A percentile compares a stretch with the other conserved stretches of the same genome.
phyloP scores from a whole-genome alignment of 257 asterid species.

The Solanum chilense region DNA sequence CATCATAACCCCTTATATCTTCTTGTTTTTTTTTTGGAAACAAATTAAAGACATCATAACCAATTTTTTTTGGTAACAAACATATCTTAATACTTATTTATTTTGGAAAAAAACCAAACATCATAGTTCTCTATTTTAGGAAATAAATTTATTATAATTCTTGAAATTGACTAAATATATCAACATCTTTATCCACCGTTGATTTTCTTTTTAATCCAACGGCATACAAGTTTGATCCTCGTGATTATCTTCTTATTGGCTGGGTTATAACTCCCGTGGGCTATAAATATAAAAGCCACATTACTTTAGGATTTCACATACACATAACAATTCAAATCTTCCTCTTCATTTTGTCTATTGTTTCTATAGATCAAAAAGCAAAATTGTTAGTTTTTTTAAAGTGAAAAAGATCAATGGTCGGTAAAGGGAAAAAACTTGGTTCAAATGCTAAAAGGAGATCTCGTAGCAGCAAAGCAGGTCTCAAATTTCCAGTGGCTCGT shows the following conservation, averaged over 20 bases:
- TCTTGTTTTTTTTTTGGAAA: too few relatives aligned
- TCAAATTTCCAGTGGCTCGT: not conserved
- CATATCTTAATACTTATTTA: too few relatives aligned
- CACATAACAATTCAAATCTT: not conserved
- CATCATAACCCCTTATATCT: too few relatives aligned
- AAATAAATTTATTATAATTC: not conserved
- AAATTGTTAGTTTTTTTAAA: not conserved
- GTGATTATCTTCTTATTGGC: constrained; percentile 18
- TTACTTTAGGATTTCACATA: not conserved
- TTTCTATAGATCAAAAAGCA: too few relatives aligned
- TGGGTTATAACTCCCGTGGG: too few relatives aligned
- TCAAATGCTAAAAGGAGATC: constrained; percentile 20
- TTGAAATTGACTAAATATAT: not conserved
- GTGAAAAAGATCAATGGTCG: not conserved
- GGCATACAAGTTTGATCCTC: constrained; percentile 23
- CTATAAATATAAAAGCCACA: constrained; percentile 22
- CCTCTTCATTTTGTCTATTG: not conserved
- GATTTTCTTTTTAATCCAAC: constrained; percentile 11
- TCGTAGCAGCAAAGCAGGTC: constrained; percentile 22
- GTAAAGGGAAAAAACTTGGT: not conserved
- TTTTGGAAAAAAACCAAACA: too few relatives aligned
- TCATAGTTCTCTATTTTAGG: too few relatives aligned
- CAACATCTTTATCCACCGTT: constrained; percentile 17
- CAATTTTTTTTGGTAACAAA: too few relatives aligned
- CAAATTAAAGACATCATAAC: too few relatives aligned